Evolutionary conservation across 352 stramenopile genomes (phyloP).

Genomic region (Phytophthora citricola): DNA sequence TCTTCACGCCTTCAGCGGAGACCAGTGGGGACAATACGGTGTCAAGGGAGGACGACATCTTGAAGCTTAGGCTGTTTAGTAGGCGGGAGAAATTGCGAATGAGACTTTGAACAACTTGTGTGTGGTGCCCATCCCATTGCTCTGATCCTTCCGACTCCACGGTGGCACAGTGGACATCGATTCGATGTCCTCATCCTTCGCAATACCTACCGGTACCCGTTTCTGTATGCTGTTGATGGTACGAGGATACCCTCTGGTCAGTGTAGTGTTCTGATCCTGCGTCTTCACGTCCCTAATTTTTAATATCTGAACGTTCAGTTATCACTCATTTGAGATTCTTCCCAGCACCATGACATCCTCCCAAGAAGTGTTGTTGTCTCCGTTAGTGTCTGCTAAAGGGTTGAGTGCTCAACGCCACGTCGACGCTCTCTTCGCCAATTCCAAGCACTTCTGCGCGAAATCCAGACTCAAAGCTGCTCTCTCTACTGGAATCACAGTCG

Average conservation of each 20-base stretch:
- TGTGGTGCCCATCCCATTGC: no score
- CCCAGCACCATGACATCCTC: no score
- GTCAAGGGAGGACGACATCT: conserved; percentile 17
- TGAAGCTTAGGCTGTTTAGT: background rate
- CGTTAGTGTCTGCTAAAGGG: conserved; percentile 33
- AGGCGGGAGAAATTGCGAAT: conserved; percentile 13
- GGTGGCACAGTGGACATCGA: no score
- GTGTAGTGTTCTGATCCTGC: no score
- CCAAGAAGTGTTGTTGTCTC: conserved; percentile 2
- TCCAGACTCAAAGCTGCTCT: conserved; percentile 27
- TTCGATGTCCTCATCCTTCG: no score
- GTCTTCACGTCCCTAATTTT: no score
- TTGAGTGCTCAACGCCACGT: conserved; percentile 44
- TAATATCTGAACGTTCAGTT: no score
- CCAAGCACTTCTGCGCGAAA: conserved; percentile 2
- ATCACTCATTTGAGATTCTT: no score
- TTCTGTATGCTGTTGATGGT: no score
- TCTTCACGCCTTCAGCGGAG: conserved; percentile 33
- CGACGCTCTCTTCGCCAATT: conserved; percentile 43
- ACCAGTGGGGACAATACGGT: conserved; percentile 23
- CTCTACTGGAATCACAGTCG: conserved; percentile 50
- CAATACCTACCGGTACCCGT: no score
- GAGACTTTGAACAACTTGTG: background rate
- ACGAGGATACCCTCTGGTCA: no score
- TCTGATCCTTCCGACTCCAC: no score